Conservation (phyloP, 1,139 yeast genomes). For the Debaryomyces fabryi region DNA sequence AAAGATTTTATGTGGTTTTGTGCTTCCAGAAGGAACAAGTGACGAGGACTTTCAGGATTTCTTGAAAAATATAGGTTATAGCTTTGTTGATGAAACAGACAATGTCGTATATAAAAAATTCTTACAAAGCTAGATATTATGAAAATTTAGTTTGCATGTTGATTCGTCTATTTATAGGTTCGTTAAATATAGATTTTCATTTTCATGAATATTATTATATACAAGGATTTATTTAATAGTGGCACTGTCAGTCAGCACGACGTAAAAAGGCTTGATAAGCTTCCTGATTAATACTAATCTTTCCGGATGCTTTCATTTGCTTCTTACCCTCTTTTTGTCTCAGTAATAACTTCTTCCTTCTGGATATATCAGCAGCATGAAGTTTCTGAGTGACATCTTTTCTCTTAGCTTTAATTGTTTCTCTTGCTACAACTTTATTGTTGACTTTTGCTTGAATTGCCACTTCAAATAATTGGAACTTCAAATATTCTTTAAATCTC, state of each 20-base stretch:
- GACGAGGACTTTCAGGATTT: constrained; percentile 65
- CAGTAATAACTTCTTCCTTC: constrained; percentile 84
- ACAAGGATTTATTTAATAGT: constrained; percentile 1
- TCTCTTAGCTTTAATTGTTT: constrained; percentile 88
- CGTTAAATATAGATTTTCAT: constrained; percentile 3
- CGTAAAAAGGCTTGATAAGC: constrained; percentile 76
- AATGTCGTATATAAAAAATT: constrained; percentile 82
- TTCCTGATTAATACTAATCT: constrained; percentile 76
- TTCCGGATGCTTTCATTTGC: constrained; percentile 77
- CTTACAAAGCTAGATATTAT: constrained; percentile 31
- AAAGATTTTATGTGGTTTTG: constrained; percentile 85
- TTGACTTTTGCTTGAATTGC: constrained; percentile 92
- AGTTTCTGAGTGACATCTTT: constrained; percentile 90
- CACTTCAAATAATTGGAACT: constrained; percentile 87
- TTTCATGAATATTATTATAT: constrained; percentile 2
- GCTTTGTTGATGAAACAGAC: constrained; percentile 78
- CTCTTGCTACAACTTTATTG: constrained; percentile 81
- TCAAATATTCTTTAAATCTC: constrained; percentile 74
- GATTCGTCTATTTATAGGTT: background rate
- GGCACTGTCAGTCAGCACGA: constrained; percentile 23
- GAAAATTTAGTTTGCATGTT: background rate
- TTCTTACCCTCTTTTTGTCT: constrained; percentile 95
- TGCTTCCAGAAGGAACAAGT: constrained; percentile 73
- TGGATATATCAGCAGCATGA: constrained; percentile 91
- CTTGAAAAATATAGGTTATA: constrained; percentile 73